Evolutionary conservation across 208 protist genomes (phyloP).

Genomic region (Leishmania tarentolae): DNA sequence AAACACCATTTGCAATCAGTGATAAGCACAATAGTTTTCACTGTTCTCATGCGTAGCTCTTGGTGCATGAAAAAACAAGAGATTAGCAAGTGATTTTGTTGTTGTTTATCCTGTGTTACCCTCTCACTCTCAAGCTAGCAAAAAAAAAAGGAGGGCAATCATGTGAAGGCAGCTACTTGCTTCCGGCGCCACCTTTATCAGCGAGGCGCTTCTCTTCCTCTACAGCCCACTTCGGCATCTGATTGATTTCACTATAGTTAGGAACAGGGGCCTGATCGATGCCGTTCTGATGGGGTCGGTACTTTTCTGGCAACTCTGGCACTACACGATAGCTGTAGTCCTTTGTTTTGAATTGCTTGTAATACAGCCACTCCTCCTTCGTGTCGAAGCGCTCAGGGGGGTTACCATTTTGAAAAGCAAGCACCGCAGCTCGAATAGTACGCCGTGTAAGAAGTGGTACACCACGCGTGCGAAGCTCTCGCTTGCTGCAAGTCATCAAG

Average conservation of each 20-base stretch:
- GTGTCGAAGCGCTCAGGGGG: constrained; percentile 88
- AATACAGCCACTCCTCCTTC: constrained; percentile 92
- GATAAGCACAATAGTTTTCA: constrained; percentile 2
- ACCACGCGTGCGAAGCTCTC: constrained; percentile 77
- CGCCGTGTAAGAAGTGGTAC: constrained; percentile 72
- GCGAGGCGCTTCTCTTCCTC: constrained; percentile 80
- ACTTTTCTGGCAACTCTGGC: constrained; percentile 91
- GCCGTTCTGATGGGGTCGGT: constrained; percentile 90
- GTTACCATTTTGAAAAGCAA: constrained; percentile 86
- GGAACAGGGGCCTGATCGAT: constrained; percentile 88
- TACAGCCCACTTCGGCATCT: constrained; percentile 86
- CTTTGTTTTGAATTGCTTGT: constrained; percentile 92
- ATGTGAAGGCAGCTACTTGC: constrained; percentile 7
- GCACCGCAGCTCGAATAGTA: constrained; percentile 77
- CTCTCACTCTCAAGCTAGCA: background rate
- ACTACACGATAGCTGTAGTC: constrained; percentile 90
- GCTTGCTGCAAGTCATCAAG: constrained; percentile 88
- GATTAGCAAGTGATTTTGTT: constrained; percentile 7
- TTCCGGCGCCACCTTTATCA: constrained; percentile 16
- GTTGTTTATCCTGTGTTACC: background rate
- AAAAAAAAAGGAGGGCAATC: background rate
- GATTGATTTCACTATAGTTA: constrained; percentile 90
- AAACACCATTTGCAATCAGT: background rate
- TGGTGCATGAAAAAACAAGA: constrained; percentile 12
- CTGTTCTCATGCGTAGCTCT: background rate